These are phyloP conservation scores for Fraxinus albicans DNA, from an alignment of 305 asterid species.

Conservation along the genomic window DNA sequence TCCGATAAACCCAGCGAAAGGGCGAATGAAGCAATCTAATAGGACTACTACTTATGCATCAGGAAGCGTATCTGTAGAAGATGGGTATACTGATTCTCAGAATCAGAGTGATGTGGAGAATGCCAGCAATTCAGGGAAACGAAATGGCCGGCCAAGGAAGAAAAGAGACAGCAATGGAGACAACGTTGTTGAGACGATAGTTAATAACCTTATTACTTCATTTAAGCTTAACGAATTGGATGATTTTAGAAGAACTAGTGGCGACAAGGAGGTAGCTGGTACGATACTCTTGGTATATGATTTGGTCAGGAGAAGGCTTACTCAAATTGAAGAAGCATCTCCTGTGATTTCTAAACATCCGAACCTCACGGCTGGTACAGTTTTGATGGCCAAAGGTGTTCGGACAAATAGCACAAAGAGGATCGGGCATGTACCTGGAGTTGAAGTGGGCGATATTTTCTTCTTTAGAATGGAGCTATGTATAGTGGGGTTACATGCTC, in stretches of 20 bases:
- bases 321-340: conserved; percentile 59
- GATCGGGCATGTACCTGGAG: conserved; percentile 49
- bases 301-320: conserved; percentile 56
- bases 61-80: background rate
- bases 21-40: conserved; percentile 37
- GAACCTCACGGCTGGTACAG: conserved; percentile 38
- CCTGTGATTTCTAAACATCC: conserved; percentile 43
- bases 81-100: conserved; percentile 1
- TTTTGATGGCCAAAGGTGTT: conserved; percentile 42
- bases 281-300: conserved; percentile 30
- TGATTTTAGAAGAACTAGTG: conserved; percentile 40
- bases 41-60: conserved; percentile 28
- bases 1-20: conserved; percentile 48
- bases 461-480: conserved; percentile 56
- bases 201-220: conserved; percentile 35
- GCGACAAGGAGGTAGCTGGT: background rate
- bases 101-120: conserved; percentile 28
- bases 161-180: conserved; percentile 35
- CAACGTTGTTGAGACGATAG: conserved; percentile 45
- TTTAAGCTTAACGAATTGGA: conserved; percentile 58
- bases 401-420: conserved; percentile 42
- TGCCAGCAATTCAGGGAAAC: conserved; percentile 45
- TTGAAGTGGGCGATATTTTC: conserved; percentile 52
- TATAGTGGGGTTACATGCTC: conserved; percentile 53
- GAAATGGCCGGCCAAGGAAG: conserved; percentile 47